Base-by-base conservation (phyloP, 306 rosid species). In the Oemleria cerasiformis region DNA sequence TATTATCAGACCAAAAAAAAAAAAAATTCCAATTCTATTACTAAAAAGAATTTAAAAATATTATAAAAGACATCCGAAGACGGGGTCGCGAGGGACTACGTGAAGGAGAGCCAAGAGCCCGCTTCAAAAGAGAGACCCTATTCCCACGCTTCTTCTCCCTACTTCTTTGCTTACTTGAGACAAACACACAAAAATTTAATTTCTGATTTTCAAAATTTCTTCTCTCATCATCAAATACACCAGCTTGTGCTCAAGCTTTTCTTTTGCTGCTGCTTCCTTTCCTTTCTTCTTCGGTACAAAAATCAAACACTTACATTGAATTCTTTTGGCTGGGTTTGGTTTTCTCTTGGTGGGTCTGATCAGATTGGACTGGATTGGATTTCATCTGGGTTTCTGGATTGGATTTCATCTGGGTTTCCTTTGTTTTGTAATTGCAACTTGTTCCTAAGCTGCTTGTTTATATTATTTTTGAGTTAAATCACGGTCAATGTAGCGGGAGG, bases 61-160 rank as follows among this genome's bases (percentile, higher is more conserved):
- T n/a, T n/a, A n/a, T n/a, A n/a, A n/a, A n/a, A n/a, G n/a, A n/a
- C n/a, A n/a, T n/a, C n/a, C n/a, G n/a, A n/a, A n/a, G n/a, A n/a
- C 36, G 36, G 36, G 36, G 3, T 30, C 3, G 36, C 36, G 36
- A 30, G 36, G 36, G 36, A 30, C 36, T 30, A 30, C 36, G 36
- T 1, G 36, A 30, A 30, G 36, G 9, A 11, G 9, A 23, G 7
- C 48, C 20, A 36, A 17, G n/a, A 38, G 78, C 23, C 83, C 75
- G 80, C 61, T 61, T 78, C 83, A 67, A 65, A 71, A 25, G 72
- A 14, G 50, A 30, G 68, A 17, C 79, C 85, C 82, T 43, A 68
- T 73, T 73, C 82, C 73, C 72, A 63, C 85, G 85, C 79, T 77
- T 77, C 81, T 21, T 72, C 77, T 20, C 59, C 55, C 76, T 45